Evolutionary conservation across 2,329 filamentous ascomycete genomes (phyloP), one percentile per base, ranked within the genome.

Genomic region (Aspergillaceae sp.): DNA sequence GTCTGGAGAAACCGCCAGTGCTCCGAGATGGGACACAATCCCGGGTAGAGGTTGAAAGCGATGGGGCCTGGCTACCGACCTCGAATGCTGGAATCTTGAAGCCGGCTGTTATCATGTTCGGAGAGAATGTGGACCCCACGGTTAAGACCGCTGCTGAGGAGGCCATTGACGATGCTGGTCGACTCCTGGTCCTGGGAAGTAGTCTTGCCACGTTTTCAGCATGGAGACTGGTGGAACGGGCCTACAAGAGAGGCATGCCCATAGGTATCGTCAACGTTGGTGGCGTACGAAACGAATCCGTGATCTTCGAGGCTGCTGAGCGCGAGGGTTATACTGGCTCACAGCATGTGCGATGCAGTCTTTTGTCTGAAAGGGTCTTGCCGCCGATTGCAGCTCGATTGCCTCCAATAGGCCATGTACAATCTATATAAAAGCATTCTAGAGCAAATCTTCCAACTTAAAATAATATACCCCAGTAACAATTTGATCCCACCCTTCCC

Each of bases 41-140:
- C 11, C 70, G 66, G 28, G 82, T 96, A 1, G 74, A 85, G 51
- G 78, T 86, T 8, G 91, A 96, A 58, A 56, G 61, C 1, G 88
- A 96, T 44, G 91, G 91, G 0, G 91, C 89, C 0, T 94, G 84
- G 87, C 69, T 74, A 35, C 56, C 74, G 4, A 69, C 70, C 0
- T 83, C 80, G 55, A 81, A 77, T 2, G 87, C 82, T 0, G 92
- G 91, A 2, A 80, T 97, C 34, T 66, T 98, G 46, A 97, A 97
- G 62, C 92, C 92, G 3, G 87, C 87, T 1, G 90, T 98, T 2
- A 83, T 90, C 57, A 96, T 97, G 88, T 97, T 97, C 64, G 92
- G 92, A 10, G 92, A 97, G 67, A 90, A 81, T 49, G 94, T 97
- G 42, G 73, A 79, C 0, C 66, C 69, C 1, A 59, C 69, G 1